Conservation (phyloP, 2,329 filamentous ascomycete genomes). For the Hypomyces perniciosus region DNA sequence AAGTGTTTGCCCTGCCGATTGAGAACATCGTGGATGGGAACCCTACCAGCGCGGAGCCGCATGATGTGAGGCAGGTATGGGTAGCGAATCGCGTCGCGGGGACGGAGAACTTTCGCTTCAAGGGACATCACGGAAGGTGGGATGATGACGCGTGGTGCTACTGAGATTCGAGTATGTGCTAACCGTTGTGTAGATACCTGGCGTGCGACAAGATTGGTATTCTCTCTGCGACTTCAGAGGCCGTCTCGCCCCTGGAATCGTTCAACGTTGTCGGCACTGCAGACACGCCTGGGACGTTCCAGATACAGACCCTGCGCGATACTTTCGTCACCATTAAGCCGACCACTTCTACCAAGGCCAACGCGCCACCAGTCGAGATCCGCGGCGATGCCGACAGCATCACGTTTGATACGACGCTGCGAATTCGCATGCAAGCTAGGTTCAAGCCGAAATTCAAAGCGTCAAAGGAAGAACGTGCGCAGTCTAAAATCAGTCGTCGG, state of each 20-base stretch:
- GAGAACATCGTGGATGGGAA: slow-evolving; percentile 87
- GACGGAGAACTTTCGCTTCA: slow-evolving; percentile 76
- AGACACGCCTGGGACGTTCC: slow-evolving; percentile 65
- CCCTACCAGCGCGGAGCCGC: slow-evolving; percentile 80
- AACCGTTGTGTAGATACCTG: slow-evolving; percentile 59
- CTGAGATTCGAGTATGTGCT: slow-evolving; percentile 11
- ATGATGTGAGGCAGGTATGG: slow-evolving; percentile 95
- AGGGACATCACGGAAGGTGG: slow-evolving; percentile 81
- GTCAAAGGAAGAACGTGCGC: slow-evolving; percentile 74
- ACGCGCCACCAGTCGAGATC: slow-evolving; percentile 51
- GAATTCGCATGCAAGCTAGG: slow-evolving; percentile 88
- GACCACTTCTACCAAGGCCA: slow-evolving; percentile 41
- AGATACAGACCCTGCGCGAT: slow-evolving; percentile 66
- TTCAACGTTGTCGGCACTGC: slow-evolving; percentile 62
- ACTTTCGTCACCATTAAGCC: slow-evolving; percentile 63
- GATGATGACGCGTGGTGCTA: slow-evolving; percentile 14
- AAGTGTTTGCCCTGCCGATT: slow-evolving; percentile 73
- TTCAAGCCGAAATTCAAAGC: slow-evolving; percentile 83
- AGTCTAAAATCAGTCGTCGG: slow-evolving; percentile 77
- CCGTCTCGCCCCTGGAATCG: slow-evolving; percentile 77
- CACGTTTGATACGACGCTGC: slow-evolving; percentile 63
- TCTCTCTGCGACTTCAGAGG: slow-evolving; percentile 70
- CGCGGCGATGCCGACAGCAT: slow-evolving; percentile 68
- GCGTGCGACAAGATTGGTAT: slow-evolving; percentile 79
- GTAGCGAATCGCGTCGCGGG: slow-evolving; percentile 78